Evolutionary conservation across 768 basidiomycete species (phyloP).

Genomic region (Termitomyces sp.): DNA sequence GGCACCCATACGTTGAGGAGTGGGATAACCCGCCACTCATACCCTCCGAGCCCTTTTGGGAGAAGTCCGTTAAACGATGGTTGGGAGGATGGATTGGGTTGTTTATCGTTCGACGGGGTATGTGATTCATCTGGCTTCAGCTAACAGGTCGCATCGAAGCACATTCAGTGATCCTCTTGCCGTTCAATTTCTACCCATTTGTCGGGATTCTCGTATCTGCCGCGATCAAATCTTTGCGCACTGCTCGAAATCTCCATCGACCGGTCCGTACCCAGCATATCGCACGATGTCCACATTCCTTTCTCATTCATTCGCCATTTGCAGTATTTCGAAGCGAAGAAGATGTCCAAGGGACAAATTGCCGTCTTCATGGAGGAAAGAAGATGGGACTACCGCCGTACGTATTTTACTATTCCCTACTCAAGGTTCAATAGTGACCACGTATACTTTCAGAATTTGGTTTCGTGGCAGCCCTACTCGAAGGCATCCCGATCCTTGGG

Average conservation of each 20-base stretch:
- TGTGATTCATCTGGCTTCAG: slow-evolving; percentile 4
- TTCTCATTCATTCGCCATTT: background rate
- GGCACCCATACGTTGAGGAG: slow-evolving; percentile 80
- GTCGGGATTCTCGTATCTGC: slow-evolving; percentile 59
- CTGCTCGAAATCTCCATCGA: slow-evolving; percentile 61
- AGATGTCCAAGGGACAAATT: slow-evolving; percentile 66
- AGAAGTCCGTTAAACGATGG: slow-evolving; percentile 25
- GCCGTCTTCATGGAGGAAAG: slow-evolving; percentile 83
- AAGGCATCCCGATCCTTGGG: slow-evolving; percentile 77
- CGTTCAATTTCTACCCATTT: slow-evolving; percentile 64
- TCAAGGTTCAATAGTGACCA: background rate
- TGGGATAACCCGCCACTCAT: slow-evolving; percentile 58
- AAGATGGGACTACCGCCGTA: slow-evolving; percentile 84
- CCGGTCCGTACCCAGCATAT: slow-evolving; percentile 37
- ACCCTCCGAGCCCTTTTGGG: slow-evolving; percentile 21
- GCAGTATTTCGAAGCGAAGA: slow-evolving; percentile 82
- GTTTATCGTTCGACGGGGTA: slow-evolving; percentile 45
- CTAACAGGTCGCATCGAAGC: background rate
- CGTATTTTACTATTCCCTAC: slow-evolving; percentile 12
- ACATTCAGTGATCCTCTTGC: slow-evolving; percentile 48
- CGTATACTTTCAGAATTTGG: slow-evolving; percentile 61
- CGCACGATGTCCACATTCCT: background rate
- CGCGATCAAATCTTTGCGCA: slow-evolving; percentile 61
- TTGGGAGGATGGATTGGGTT: slow-evolving; percentile 31
- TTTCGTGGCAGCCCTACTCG: slow-evolving; percentile 76